Conservation (phyloP, 2,329 filamentous ascomycete species). For the Chaetomiaceae sp. region DNA sequence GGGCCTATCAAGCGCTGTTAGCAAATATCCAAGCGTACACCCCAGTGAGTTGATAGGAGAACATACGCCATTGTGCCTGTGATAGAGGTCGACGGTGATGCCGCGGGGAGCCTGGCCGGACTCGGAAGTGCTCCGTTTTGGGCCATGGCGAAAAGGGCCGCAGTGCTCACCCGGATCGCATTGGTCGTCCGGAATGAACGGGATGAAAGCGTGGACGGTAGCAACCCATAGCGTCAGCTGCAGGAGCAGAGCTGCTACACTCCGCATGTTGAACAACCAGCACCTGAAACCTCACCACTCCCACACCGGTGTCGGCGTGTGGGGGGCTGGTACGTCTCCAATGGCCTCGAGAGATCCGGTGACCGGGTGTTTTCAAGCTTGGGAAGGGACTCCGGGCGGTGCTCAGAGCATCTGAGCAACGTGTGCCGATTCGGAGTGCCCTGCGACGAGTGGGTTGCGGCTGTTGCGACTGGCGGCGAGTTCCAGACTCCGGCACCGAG, state of each 20-base stretch:
- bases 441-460: background rate
- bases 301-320: conserved; percentile 20
- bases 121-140: conserved; percentile 14
- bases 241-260: conserved; percentile 33
- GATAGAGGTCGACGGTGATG: conserved; percentile 40
- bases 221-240: conserved; percentile 46
- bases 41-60: no score
- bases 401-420: conserved; percentile 12
- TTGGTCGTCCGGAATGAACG: conserved; percentile 35
- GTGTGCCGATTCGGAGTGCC: background rate
- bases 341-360: background rate
- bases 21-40: no score
- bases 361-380: background rate
- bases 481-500: conserved; percentile 26
- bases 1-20: conserved; percentile 29
- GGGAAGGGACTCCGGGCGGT: conserved; percentile 8
- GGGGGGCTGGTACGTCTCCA: conserved; percentile 14
- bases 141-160: background rate
- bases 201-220: conserved; percentile 44
- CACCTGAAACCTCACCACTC: conserved; percentile 22
- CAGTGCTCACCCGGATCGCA: conserved; percentile 19
- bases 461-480: conserved; percentile 19
- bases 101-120: conserved; percentile 9
- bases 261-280: conserved; percentile 37
- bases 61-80: conserved; percentile 34